Evolutionary conservation across 257 asterid genomes (phyloP), one percentile per base, ranked within the genome.

Genomic region (Osmanthus fragrans): DNA sequence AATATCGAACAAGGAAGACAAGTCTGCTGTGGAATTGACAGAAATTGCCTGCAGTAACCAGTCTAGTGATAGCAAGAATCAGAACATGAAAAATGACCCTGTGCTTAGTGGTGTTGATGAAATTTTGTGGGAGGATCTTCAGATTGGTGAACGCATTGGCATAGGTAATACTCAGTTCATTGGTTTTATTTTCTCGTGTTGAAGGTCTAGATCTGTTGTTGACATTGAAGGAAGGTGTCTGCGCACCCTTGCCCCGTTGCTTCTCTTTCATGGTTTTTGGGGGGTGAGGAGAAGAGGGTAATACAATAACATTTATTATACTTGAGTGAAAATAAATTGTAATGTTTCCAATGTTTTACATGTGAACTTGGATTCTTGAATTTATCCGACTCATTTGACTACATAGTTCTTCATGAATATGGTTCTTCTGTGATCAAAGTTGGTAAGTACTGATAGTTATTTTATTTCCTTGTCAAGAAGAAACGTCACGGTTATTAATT

Each of bases 51-150:
- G 78, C 73, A 49, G 73, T 81, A 76, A 60, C 45, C 89, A 86
- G 85, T 80, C 90, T 64, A 74, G 73, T 83, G 81, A 84, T 73
- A 77, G 65, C 80, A 80, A 70, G 75, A 73, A 51, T 79, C 84
- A 80, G 70, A 85, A 84, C 83, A 73, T 85, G 77, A 93, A 91
- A 82, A 84, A 87, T 63, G 89, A 91, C 72, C 89, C 89, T 2
- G 58, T 89, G 83, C 85, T 95, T 74, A 87, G 81, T 87, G 93
- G 90, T 58, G 97, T 92, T 82, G 97, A 95, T 23, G 97, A 93
- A 83, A 93, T 93, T 76, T 92, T 90, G 40, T 96, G 99, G 99
- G 97, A 93, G 82, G 94, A 93, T 87, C 98, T 96, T 80, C 94
- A 90, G 86, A 92, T 96, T 79, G 98, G 97, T 49, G 97, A 96